Evolutionary conservation across 768 basidiomycete species (phyloP), one percentile per base, ranked within the genome.

Genomic region (Suillus hirtellus): DNA sequence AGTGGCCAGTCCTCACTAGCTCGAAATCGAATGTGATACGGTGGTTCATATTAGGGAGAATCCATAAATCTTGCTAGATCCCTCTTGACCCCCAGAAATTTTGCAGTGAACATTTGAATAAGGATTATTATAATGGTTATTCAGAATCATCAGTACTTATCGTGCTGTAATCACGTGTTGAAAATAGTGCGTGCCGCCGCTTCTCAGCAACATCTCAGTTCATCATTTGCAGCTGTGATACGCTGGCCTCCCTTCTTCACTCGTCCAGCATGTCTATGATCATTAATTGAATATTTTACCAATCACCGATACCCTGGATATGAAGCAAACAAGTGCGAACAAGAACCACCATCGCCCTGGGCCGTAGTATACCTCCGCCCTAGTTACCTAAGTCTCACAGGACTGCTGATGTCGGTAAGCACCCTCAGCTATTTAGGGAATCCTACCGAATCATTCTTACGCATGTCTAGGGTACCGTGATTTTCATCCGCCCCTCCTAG

Each of bases 351-450:
- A 11, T 79, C 84, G 38, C 82, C 84, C 4, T 31, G 31, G 31
- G 31, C 31, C 31, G 73, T 87, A 31, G 73, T 87, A 31, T 80
- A 63, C 93, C 92, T 60, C 89, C 90, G 1, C 72, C 77, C 63
- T 94, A 92, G 92, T 80, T 92, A 10, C 89, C 89, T 4, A 84
- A 82, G 65, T 78, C 84, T 1, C 90, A 92, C 75, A 75, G 71
- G 12, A 78, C 83, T 42, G 89, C 87, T 34, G 91, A 93, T 73
- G 78, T 93, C 59, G 92, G 92, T 86, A 63, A 61, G 82, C 71
- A 37, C 15, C 47, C 47, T 34, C 24, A 12, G 19, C 27, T 58
- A 19, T 11, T 17, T 58, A 3, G 2, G 6, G 6, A 31, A 58
- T 27, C 5, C 15, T 27, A 27, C 27, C 3, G 27, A 27, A 4